Percentiles rank a stretch among this genome's conserved stretches.
Conservation (phyloP, 2,329 filamentous ascomycete species). For the Venturia pyrina region DNA sequence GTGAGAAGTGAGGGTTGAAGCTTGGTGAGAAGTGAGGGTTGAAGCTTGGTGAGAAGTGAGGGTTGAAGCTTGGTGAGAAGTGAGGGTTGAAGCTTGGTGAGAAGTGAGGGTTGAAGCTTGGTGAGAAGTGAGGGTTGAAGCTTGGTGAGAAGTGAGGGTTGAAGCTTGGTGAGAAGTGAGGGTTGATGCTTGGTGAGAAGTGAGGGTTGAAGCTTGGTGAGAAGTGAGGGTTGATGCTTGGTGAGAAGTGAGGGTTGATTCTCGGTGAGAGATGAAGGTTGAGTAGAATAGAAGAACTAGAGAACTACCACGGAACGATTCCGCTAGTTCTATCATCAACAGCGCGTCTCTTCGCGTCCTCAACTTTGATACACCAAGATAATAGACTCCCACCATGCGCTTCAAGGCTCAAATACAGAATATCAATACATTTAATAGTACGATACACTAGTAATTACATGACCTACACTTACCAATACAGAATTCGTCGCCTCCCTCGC, state of each 20-base stretch:
- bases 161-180: too few species aligned
- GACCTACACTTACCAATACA: slow-evolving; percentile 19
- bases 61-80: not conserved
- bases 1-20: too few species aligned
- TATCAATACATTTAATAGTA: slow-evolving; percentile 43
- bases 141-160: too few species aligned
- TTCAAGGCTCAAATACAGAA: slow-evolving; percentile 45
- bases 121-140: too few species aligned
- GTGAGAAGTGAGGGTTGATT: not conserved
- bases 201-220: not conserved
- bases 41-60: not conserved
- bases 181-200: too few species aligned
- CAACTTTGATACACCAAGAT: not conserved
- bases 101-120: not conserved
- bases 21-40: too few species aligned
- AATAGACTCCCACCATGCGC: slow-evolving; percentile 30
- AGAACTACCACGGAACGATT: too few species aligned
- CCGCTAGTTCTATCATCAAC: not conserved
- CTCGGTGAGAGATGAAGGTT: not conserved
- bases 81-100: not conserved
- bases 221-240: not conserved
- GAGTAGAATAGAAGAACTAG: not conserved
- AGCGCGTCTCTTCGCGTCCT: slow-evolving; percentile 1
- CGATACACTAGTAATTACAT: slow-evolving; percentile 16
- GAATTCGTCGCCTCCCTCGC: slow-evolving; percentile 54